Percentiles rank a stretch among this genome's conserved stretches.
Conservation (phyloP, 371 early-diverging fungal species). For the Coemansia linderi region DNA sequence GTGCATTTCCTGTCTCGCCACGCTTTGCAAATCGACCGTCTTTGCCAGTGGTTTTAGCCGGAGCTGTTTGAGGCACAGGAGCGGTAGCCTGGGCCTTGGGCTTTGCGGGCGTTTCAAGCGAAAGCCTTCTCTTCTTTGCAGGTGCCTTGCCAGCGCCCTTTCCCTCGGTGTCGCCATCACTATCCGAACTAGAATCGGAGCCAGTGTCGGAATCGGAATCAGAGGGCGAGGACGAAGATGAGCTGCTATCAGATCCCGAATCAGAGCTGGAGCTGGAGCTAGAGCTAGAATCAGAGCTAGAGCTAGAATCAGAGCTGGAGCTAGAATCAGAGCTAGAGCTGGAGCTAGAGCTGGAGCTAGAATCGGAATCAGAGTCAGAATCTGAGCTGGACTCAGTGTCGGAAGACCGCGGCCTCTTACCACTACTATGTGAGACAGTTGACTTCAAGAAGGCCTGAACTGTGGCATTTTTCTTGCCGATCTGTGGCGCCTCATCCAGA, state of each 20-base stretch:
- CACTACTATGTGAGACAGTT: slow-evolving; percentile 27
- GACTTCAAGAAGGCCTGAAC: slow-evolving; percentile 39
- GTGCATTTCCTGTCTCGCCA: slow-evolving; percentile 43
- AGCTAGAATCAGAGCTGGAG: slow-evolving; percentile 15
- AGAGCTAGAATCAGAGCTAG: slow-evolving; percentile 16
- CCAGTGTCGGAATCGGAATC: slow-evolving; percentile 39
- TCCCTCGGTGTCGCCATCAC: neutral
- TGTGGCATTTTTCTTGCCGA: slow-evolving; percentile 26
- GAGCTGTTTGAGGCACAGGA: slow-evolving; percentile 26
- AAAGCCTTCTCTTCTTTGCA: slow-evolving; percentile 42
- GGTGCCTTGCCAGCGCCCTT: slow-evolving; percentile 5
- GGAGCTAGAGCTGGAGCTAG: slow-evolving; percentile 21
- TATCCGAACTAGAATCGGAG: slow-evolving; percentile 7
- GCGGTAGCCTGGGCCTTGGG: slow-evolving; percentile 35
- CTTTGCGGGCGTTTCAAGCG: slow-evolving; percentile 30
- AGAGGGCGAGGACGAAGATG: slow-evolving; percentile 11
- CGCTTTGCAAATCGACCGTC: slow-evolving; percentile 12
- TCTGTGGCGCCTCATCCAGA: slow-evolving; percentile 40
- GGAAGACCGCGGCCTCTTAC: slow-evolving; percentile 13
- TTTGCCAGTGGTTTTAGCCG: slow-evolving; percentile 18
- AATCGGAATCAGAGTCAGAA: slow-evolving; percentile 18
- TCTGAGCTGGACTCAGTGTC: slow-evolving; percentile 34
- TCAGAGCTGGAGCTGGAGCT: slow-evolving; percentile 14
- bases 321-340: neutral
- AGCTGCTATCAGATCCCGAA: neutral